phyloP scores from a whole-genome alignment of 768 basidiomycete species.

The Nevesoporus exiguus region DNA sequence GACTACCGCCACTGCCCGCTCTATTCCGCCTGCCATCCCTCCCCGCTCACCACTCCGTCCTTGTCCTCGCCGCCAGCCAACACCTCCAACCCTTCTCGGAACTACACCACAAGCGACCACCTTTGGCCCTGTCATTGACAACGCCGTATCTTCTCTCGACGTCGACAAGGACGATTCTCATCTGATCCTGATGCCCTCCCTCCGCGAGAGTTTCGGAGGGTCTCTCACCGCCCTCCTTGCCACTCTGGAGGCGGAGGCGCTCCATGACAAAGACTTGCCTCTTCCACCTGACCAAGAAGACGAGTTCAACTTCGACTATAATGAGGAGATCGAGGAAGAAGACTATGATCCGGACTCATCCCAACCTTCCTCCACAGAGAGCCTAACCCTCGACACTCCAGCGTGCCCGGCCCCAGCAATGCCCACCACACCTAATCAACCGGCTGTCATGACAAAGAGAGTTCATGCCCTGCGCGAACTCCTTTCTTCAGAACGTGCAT shows the following conservation, averaged over 20 bases:
- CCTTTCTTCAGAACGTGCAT: conserved; percentile 74
- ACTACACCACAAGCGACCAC: conserved; percentile 8
- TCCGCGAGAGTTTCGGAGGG: conserved; percentile 31
- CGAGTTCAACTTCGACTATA: conserved; percentile 18
- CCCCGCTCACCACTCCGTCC: conserved; percentile 33
- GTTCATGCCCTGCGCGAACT: conserved; percentile 76
- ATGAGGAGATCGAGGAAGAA: conserved; percentile 25
- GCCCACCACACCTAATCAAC: conserved; percentile 29
- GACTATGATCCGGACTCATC: conserved; percentile 28
- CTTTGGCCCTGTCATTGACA: background rate
- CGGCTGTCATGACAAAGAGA: conserved; percentile 55
- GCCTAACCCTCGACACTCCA: conserved; percentile 21
- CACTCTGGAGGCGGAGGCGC: conserved; percentile 28
- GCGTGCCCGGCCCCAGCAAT: conserved; percentile 2
- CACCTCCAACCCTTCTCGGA: conserved; percentile 11
- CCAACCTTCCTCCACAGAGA: conserved; percentile 24
- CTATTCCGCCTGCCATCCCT: conserved; percentile 26
- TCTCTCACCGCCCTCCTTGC: conserved; percentile 32
- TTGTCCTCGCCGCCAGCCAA: conserved; percentile 16
- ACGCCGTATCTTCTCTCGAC: background rate
- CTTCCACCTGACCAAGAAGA: conserved; percentile 29
- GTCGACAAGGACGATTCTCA: conserved; percentile 15
- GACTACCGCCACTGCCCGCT: background rate
- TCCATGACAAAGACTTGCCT: conserved; percentile 31
- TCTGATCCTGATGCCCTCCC: conserved; percentile 27